Evolutionary conservation across 1,139 yeast genomes (phyloP).

Genomic region (Meyerozyma smithsonii): DNA sequence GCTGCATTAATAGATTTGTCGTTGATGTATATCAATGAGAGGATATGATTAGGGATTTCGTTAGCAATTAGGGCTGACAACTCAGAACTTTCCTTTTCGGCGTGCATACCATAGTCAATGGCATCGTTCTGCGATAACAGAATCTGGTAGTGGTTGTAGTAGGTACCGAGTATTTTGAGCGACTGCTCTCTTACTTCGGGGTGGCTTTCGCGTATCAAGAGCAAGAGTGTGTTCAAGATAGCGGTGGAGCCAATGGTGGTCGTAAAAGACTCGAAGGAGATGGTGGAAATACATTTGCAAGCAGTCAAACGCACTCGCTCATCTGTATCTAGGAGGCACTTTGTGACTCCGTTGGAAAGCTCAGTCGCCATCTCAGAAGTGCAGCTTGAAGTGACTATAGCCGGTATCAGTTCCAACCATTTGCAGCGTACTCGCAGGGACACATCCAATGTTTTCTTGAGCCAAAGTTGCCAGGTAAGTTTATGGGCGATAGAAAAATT

Average conservation of each 20-base stretch:
- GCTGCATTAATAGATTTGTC: slow-evolving; percentile 63
- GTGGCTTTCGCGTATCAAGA: slow-evolving; percentile 67
- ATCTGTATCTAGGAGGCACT: slow-evolving; percentile 71
- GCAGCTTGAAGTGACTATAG: slow-evolving; percentile 23
- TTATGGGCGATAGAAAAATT: slow-evolving; percentile 59
- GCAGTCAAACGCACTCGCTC: slow-evolving; percentile 68
- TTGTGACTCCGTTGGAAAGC: slow-evolving; percentile 55
- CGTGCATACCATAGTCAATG: slow-evolving; percentile 26
- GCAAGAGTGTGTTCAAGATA: slow-evolving; percentile 52
- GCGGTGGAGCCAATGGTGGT: slow-evolving; percentile 40
- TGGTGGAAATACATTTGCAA: slow-evolving; percentile 40
- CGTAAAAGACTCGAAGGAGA: slow-evolving; percentile 39
- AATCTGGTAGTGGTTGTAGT: slow-evolving; percentile 41
- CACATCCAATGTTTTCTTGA: slow-evolving; percentile 67
- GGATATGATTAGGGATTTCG: slow-evolving; percentile 62
- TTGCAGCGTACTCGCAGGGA: slow-evolving; percentile 58
- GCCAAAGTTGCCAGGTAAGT: slow-evolving; percentile 67
- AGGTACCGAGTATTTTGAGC: slow-evolving; percentile 48
- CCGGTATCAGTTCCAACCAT: slow-evolving; percentile 61
- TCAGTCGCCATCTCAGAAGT: slow-evolving; percentile 48
- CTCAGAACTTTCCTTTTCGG: slow-evolving; percentile 28
- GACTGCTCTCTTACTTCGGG: slow-evolving; percentile 61
- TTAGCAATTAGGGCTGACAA: slow-evolving; percentile 29
- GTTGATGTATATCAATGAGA: slow-evolving; percentile 71
- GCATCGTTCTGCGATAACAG: slow-evolving; percentile 13